Base-by-base conservation (phyloP, 768 basidiomycete genomes). In the Sutorius australiensis region DNA sequence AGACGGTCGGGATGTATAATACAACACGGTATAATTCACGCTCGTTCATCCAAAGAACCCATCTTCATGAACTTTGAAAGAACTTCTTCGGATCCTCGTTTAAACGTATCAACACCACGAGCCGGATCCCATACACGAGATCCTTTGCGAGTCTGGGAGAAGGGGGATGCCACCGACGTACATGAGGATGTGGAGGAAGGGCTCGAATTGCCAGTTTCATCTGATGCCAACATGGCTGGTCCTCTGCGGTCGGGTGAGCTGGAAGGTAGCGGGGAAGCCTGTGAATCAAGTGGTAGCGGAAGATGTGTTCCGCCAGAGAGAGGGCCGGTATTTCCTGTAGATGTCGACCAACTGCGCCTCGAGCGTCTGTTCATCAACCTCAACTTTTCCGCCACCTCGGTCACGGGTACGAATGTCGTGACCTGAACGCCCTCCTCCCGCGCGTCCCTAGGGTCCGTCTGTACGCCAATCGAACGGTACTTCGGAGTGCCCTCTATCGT, bases 61-160 rank as follows among this genome's bases (percentile, higher is more conserved):
- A 87, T 84, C 63, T 81, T 86, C 73, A 93, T 73, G 70, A 95
- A 93, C 44, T 88, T 77, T 10, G 87, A 82, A 28, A 95, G 75
- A 24, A 93, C 90, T 61, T 94, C 88, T 67, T 95, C 92, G 2
- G 91, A 92, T 13, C 87, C 87, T 47, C 81, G 82, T 68, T 92
- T 94, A 72, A 94, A 92, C 37, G 88, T 61, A 54, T 95, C 92
- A 3, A 94, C 84, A 40, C 86, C 87, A 19, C 92, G 83, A 10
- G 84, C 83, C 16, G 92, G 92, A 65, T 94, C 92, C 84, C 88
- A 95, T 5, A 88, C 85, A 19, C 91, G 79, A 3, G 78, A 80
- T 19, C 78, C 76, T 60, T 79, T 81, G 36, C 67, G 70, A 17
- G 30, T 45, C 73, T 69, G 34, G 68, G 57, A 61, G 9, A 61